These are phyloP conservation scores for Starmerella khaoyaiensis DNA, from an alignment of 805 yeast genomes.

Conservation along the genomic window DNA sequence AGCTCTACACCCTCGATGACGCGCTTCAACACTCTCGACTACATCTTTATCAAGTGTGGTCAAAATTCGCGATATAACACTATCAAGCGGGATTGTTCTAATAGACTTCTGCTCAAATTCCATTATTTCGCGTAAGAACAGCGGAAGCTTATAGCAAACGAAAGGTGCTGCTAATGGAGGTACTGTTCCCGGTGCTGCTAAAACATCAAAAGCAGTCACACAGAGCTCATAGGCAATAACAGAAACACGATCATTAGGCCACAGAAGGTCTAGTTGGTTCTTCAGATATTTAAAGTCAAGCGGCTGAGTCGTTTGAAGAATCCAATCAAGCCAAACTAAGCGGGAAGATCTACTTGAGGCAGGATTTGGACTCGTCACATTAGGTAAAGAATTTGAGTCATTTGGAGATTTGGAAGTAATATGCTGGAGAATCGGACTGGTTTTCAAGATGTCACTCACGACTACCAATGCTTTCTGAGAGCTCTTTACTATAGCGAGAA, in stretches of 20 bases:
- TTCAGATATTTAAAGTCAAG: conserved; percentile 3
- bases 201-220: conserved; percentile 33
- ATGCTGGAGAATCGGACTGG: too few species aligned
- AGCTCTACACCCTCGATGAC: conserved; percentile 10
- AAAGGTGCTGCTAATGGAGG: conserved; percentile 24
- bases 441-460: too few species aligned
- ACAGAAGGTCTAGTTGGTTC: conserved; percentile 18
- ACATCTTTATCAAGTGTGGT: conserved; percentile 23
- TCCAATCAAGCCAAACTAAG: conserved; percentile 22
- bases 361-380: too few species aligned
- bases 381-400: too few species aligned
- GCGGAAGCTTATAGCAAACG: conserved; percentile 36
- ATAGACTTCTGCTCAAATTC: conserved; percentile 22
- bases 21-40: conserved; percentile 16
- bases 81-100: conserved; percentile 26
- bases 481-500: conserved; percentile 5
- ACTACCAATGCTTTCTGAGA: too few species aligned
- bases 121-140: conserved; percentile 30
- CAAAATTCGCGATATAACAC: conserved; percentile 22
- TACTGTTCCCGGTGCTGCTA: conserved; percentile 8
- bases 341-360: conserved; percentile 16
- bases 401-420: too few species aligned
- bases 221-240: conserved; percentile 31
- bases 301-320: conserved; percentile 14
- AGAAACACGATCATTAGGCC: conserved; percentile 22